A percentile compares a stretch with the other conserved stretches of the same genome.
phyloP scores from a whole-genome alignment of 768 basidiomycete species.

The Psilocybe subaeruginosa region DNA sequence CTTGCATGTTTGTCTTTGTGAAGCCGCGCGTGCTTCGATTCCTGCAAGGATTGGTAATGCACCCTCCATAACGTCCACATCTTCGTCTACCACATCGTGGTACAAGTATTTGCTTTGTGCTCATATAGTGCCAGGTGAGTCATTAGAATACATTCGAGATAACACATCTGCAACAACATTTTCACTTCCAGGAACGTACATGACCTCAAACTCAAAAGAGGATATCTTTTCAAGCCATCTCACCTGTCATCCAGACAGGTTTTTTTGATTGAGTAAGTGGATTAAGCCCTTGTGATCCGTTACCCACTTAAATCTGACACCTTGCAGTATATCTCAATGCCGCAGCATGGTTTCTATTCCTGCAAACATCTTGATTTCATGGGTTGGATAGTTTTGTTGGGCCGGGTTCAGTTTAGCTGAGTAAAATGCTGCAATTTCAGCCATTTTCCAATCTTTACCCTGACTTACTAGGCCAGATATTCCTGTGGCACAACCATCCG shows the following conservation, averaged over 20 bases:
- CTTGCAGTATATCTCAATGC: conserved; percentile 27
- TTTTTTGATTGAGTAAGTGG: conserved; percentile 28
- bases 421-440: conserved; percentile 28
- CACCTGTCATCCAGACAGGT: conserved; percentile 33
- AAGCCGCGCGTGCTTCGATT: no score
- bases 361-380: conserved; percentile 37
- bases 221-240: conserved; percentile 33
- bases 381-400: conserved; percentile 38
- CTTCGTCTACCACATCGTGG: no score
- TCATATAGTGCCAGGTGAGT: conserved; percentile 12
- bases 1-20: no score
- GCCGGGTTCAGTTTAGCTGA: conserved; percentile 34
- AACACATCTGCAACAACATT: conserved; percentile 33
- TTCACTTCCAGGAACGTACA: conserved; percentile 23
- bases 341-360: conserved; percentile 32
- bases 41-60: no score
- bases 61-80: no score
- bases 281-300: conserved; percentile 30
- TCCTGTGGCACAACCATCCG: no score
- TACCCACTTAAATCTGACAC: conserved; percentile 25
- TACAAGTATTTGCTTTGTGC: conserved; percentile 5
- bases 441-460: not conserved
- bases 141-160: conserved; percentile 20
- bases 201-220: conserved; percentile 15
- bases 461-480: no score